phyloP scores from a whole-genome alignment of 164 flowering plant genomes.

The Chloranthus sessilifolius region DNA sequence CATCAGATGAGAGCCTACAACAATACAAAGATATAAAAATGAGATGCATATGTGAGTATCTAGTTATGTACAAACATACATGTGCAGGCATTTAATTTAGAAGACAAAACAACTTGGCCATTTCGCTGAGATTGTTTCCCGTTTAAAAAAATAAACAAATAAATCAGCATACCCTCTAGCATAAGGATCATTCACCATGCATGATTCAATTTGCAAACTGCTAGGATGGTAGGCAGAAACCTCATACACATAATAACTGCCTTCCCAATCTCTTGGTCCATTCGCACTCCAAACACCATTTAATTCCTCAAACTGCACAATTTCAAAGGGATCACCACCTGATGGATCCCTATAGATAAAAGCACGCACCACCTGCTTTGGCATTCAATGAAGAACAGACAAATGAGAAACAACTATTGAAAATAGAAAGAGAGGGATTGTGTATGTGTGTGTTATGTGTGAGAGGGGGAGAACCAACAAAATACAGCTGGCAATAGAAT shows the following conservation, averaged over 20 bases:
- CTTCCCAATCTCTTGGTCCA: conserved; percentile 79
- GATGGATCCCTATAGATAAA: conserved; percentile 46
- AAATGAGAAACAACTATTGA: not conserved
- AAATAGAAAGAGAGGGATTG: not conserved
- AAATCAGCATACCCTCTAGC: conserved; percentile 77
- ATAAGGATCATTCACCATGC: conserved; percentile 89
- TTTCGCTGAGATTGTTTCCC: too few relatives aligned
- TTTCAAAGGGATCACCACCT: conserved; percentile 43
- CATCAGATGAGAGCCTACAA: conserved; percentile 79
- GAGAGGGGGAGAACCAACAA: not conserved
- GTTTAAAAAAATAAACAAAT: not conserved
- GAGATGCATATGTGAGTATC: conserved; percentile 2
- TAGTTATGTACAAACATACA: not conserved
- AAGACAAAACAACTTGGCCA: too few relatives aligned
- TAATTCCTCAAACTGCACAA: conserved; percentile 49
- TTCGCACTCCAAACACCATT: conserved; percentile 75
- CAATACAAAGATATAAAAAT: conserved; percentile 7
- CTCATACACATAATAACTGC: conserved; percentile 86
- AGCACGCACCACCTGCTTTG: conserved; percentile 52
- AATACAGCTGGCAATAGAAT: not conserved
- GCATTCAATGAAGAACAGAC: conserved; percentile 1
- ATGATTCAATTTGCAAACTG: conserved; percentile 62
- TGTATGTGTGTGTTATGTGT: too few relatives aligned
- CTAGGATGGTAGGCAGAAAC: conserved; percentile 77
- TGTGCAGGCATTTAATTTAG: too few relatives aligned